phyloP scores from a whole-genome alignment of 164 flowering plant genomes.

The Kalanchoe fedtschenkoi region DNA sequence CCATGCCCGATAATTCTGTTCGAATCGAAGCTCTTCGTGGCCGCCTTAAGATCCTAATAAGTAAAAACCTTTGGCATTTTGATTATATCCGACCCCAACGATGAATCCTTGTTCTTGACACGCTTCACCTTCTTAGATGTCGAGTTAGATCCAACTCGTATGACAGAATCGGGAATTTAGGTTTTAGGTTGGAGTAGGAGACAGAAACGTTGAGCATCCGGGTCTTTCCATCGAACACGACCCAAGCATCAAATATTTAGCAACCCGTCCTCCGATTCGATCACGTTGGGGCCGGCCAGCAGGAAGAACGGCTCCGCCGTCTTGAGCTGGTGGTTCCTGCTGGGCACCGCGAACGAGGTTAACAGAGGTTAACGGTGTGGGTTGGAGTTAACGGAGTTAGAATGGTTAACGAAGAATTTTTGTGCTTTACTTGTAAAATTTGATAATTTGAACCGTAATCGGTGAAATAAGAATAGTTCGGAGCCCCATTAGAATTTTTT shows the following conservation, averaged over 20 bases:
- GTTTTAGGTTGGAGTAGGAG: not conserved
- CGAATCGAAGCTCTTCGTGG: conserved; percentile 59
- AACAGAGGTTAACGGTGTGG: no score
- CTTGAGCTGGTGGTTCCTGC: no score
- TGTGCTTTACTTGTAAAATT: no score
- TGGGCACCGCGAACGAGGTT: no score
- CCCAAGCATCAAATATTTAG: not conserved
- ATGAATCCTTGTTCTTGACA: conserved; percentile 26
- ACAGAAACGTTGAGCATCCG: not conserved
- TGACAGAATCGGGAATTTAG: not conserved
- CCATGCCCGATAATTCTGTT: conserved; percentile 67
- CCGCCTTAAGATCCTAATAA: conserved; percentile 56
- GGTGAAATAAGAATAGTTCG: no score
- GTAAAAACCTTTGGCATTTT: conserved; percentile 63
- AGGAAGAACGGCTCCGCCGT: no score
- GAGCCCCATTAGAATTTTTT: no score
- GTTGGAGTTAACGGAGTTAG: no score
- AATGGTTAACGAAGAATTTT: no score
- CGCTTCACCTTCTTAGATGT: conserved; percentile 33
- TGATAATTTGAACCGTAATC: no score
- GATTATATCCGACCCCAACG: conserved; percentile 46
- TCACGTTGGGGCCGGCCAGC: no score
- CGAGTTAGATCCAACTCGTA: not conserved
- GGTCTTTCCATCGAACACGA: not conserved
- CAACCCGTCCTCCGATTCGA: no score